These are phyloP conservation scores for Psilocybe azurescens DNA, from an alignment of 768 basidiomycete species.

Conservation along the genomic window DNA sequence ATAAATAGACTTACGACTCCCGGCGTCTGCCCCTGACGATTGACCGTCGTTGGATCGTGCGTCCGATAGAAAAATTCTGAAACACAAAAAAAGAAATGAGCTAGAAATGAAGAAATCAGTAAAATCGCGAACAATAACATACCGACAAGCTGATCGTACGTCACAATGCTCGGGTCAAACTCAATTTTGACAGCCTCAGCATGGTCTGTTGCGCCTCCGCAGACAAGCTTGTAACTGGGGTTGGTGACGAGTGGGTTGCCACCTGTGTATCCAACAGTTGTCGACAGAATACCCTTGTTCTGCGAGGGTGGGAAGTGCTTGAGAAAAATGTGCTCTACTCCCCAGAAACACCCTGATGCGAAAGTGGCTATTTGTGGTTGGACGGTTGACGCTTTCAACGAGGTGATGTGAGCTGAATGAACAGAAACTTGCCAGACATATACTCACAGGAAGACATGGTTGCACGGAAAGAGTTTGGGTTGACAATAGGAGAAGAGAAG, in stretches of 20 bases:
- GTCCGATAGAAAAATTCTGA: conserved; percentile 94
- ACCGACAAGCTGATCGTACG: conserved; percentile 89
- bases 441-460: conserved; percentile 45
- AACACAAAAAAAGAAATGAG: not conserved
- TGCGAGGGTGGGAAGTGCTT: conserved; percentile 76
- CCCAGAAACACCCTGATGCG: conserved; percentile 83
- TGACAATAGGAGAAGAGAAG: conserved; percentile 31
- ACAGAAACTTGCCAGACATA: not conserved
- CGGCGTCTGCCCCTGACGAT: conserved; percentile 77
- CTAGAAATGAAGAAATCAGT: not conserved
- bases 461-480: conserved; percentile 44
- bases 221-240: conserved; percentile 79
- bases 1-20: conserved; percentile 65
- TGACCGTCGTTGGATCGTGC: conserved; percentile 88
- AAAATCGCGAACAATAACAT: conserved; percentile 33
- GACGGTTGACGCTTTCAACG: conserved; percentile 11
- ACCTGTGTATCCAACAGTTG: conserved; percentile 82
- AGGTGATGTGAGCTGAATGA: not conserved
- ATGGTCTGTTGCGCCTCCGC: conserved; percentile 81
- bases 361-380: conserved; percentile 48
- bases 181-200: conserved; percentile 89
- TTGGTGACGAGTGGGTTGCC: conserved; percentile 57
- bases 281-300: conserved; percentile 77
- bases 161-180: conserved; percentile 80
- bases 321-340: conserved; percentile 83